Percentiles rank a stretch among this genome's conserved stretches.
Conservation (phyloP, 2,329 filamentous ascomycete species). For the Fusarium stilboides region DNA sequence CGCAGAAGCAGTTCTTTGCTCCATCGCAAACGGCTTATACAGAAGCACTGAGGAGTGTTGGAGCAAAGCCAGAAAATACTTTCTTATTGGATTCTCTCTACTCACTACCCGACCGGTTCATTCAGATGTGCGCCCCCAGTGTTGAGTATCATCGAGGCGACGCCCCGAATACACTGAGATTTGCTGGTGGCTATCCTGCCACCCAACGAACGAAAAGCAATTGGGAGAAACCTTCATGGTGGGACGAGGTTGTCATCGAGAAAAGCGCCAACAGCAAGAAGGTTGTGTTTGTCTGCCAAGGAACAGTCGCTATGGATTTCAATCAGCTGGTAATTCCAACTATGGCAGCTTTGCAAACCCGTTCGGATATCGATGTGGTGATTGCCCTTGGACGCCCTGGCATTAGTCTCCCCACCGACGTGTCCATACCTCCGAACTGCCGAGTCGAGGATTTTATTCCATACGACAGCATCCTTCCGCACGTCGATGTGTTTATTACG, state of each 20-base stretch:
- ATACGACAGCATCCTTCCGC: constrained; percentile 4
- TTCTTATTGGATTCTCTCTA: constrained; percentile 9
- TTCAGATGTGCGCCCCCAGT: constrained; percentile 9
- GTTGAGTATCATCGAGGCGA: constrained; percentile 11
- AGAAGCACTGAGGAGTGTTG: not conserved
- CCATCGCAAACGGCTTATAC: not conserved
- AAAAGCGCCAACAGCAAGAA: not conserved
- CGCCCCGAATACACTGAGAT: not conserved
- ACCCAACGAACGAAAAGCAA: not conserved
- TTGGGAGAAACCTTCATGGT: constrained; percentile 5
- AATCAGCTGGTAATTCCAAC: constrained; percentile 5
- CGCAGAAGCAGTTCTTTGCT: constrained; percentile 1
- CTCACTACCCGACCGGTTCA: not conserved
- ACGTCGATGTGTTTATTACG: constrained; percentile 1
- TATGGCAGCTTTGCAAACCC: not conserved
- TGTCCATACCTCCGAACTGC: not conserved
- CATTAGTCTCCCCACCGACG: not conserved
- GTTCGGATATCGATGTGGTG: not conserved
- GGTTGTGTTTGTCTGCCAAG: constrained; percentile 9
- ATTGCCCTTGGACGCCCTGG: not conserved
- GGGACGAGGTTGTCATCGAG: not conserved
- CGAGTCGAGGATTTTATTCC: constrained; percentile 2
- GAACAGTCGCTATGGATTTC: constrained; percentile 15
- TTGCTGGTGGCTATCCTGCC: constrained; percentile 8
- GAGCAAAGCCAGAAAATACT: not conserved